These are phyloP conservation scores for Macrolepiota fuliginosa DNA, from an alignment of 768 basidiomycete species.

Conservation along the genomic window DNA sequence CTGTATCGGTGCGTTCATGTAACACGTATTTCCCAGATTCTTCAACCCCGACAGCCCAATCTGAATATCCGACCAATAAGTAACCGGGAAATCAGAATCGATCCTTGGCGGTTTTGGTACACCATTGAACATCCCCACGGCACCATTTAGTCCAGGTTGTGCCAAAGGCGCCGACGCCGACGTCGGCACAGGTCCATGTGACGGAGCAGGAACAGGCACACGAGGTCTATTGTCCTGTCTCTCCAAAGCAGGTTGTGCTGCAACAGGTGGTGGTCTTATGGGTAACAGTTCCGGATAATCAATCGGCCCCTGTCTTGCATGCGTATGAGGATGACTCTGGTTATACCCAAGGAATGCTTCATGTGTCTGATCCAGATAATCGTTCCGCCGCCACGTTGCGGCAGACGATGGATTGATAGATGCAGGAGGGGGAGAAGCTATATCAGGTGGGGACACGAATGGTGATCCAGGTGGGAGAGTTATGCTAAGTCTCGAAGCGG, in stretches of 20 bases:
- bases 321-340: constrained; percentile 20
- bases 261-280: constrained; percentile 78
- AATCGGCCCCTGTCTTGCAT: constrained; percentile 37
- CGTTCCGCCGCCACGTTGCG: constrained; percentile 64
- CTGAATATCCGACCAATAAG: constrained; percentile 80
- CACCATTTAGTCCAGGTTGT: not conserved
- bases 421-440: constrained; percentile 77
- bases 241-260: constrained; percentile 65
- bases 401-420: constrained; percentile 76
- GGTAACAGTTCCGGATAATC: constrained; percentile 81
- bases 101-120: constrained; percentile 65
- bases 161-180: not conserved
- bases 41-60: constrained; percentile 85
- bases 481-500: constrained; percentile 4
- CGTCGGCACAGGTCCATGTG: not conserved
- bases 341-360: constrained; percentile 48
- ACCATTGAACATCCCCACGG: constrained; percentile 16
- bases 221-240: constrained; percentile 73
- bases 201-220: constrained; percentile 27
- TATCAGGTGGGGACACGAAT: constrained; percentile 38
- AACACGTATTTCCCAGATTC: constrained; percentile 97
- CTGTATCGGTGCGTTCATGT: constrained; percentile 98
- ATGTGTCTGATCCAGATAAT: constrained; percentile 79
- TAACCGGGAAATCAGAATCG: constrained; percentile 73
- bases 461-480: not conserved